Base-by-base conservation (phyloP, 306 rosid genomes). In the Prunus campanulata region DNA sequence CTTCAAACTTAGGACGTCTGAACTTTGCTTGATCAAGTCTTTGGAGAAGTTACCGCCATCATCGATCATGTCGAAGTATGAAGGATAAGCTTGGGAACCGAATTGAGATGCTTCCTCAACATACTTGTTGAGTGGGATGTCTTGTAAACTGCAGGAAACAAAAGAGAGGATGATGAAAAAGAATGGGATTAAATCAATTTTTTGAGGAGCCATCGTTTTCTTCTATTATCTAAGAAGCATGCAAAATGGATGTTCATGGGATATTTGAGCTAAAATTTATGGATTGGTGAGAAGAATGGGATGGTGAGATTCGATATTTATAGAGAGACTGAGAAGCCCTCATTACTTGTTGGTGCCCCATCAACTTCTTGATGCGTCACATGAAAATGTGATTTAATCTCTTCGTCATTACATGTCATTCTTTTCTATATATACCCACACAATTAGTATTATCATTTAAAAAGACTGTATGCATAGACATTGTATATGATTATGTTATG, bases 131-230 rank as follows among this genome's bases (percentile, higher is more conserved):
- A 63, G 78, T 79, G 82, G 86, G 78, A 75, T 90, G 77, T 81
- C 77, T 74, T 79, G 83, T 49, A 73, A 61, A 57, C 77, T 59
- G 66, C 85, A 82, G 66, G 80, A 79, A 83, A 76, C 77, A 51
- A 78, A 79, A 20, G 69, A 66, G 30, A 74, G 77, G 68, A 74
- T 67, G 69, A 81, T 4, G 19, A 84, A 20, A n/a, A 79, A 52
- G 80, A 81, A 70, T 46, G 75, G 66, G 66, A 81, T 27, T 22
- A 76, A 49, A 71, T 60, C 64, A 59, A 8, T 44, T 48, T 29
- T 46, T 51, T 63, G 72, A 70, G 60, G 68, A 80, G 79, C 77
- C 96, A 87, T 88, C 44, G 2, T 15, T 72, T 52, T 83, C 22
- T 47, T 61, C 6, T 65, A 30, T 62, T 49, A 2, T 59, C 44